Evolutionary conservation across 163 green algal species (phyloP).

Genomic region (Scenedesmus sp.): DNA sequence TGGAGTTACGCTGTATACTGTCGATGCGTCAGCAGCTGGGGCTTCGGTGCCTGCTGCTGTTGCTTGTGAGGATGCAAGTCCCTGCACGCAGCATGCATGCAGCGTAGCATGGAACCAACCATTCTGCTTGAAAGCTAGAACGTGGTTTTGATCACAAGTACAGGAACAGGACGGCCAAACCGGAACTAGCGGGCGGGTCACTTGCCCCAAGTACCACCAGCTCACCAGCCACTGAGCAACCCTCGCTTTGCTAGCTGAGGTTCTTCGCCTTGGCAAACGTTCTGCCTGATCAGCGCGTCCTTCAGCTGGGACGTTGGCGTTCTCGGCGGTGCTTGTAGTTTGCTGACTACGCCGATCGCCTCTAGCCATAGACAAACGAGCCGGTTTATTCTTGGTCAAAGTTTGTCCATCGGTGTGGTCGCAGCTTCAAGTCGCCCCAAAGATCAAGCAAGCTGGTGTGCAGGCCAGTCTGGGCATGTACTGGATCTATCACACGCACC

Average conservation of each 20-base stretch:
- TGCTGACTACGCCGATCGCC: not conserved
- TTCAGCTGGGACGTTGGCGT: not conserved
- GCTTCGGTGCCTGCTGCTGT: not conserved
- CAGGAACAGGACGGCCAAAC: not conserved
- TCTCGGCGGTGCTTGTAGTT: not conserved
- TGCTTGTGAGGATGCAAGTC: not conserved
- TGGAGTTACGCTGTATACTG: not conserved
- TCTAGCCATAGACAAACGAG: not conserved
- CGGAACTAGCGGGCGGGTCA: not conserved
- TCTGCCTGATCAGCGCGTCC: not conserved
- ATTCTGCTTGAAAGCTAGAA: too few relatives aligned
- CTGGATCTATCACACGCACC: not conserved
- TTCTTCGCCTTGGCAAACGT: not conserved
- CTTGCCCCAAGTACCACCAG: not conserved
- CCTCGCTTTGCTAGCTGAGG: not conserved
- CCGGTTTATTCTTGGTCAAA: not conserved
- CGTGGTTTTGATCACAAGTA: not conserved
- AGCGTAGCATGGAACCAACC: not conserved
- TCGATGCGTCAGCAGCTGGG: not conserved
- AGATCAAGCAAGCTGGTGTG: not conserved
- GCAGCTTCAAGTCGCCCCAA: not conserved
- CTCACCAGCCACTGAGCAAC: constrained; percentile 38
- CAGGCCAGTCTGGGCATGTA: not conserved
- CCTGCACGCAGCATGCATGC: not conserved
- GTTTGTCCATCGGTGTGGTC: not conserved